phyloP scores from a whole-genome alignment of 257 asterid species.

The Coffea canephora region DNA sequence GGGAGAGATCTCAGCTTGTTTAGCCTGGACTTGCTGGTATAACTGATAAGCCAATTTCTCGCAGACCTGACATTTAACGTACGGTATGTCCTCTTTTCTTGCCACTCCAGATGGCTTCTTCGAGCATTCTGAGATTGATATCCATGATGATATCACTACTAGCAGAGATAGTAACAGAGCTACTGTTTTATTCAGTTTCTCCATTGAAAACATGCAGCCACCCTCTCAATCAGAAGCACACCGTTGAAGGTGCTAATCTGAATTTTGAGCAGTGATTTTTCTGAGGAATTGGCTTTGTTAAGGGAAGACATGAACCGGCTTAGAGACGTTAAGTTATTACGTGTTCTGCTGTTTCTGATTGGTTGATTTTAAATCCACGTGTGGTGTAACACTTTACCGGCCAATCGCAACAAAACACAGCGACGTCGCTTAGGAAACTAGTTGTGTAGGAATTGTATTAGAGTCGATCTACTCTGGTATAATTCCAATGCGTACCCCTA shows the following conservation, averaged over 20 bases:
- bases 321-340: constrained; percentile 6
- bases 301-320: background rate
- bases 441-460: background rate
- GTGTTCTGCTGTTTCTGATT: constrained; percentile 33
- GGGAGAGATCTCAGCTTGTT: constrained; percentile 67
- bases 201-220: constrained; percentile 28
- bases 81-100: constrained; percentile 88
- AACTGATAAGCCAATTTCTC: constrained; percentile 64
- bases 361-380: constrained; percentile 20
- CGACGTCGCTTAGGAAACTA: too few species aligned
- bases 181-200: constrained; percentile 24
- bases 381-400: background rate
- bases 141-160: constrained; percentile 31
- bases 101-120: constrained; percentile 70
- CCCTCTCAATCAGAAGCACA: background rate
- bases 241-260: background rate
- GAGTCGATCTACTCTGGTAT: background rate
- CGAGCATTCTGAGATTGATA: constrained; percentile 49
- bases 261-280: constrained; percentile 7
- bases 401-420: constrained; percentile 11
- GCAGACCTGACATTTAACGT: constrained; percentile 79
- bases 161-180: constrained; percentile 17
- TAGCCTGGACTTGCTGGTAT: constrained; percentile 63
- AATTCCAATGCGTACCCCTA: too few species aligned
- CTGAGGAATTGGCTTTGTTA: background rate